Evolutionary conservation across 495 filamentous ascomycete species (phyloP), one percentile per base, ranked within the genome.

Genomic region (Amorphotheca resinae): DNA sequence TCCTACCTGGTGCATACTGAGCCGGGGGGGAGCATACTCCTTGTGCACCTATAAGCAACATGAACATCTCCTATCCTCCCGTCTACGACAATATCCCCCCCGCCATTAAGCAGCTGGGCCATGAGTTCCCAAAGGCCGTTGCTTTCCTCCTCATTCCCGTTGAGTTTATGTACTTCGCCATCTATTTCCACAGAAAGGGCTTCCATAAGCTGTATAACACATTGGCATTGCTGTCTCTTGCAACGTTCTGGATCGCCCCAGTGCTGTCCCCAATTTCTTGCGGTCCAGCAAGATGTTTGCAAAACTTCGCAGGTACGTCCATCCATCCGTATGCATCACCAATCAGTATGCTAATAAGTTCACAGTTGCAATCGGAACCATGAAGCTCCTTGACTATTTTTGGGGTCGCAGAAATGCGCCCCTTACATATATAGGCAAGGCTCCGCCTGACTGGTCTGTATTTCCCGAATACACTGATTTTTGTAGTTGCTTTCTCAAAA

Each of bases 301-400:
- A 60, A 32, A 45, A 50, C 21, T 58, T 60, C 46, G 48, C 52
- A n/a, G 44, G 57, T 58, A 48, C 25, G 50, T 33, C 3, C 17
- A 7, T 16, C 11, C 23, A 25, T 1, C 26, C 20, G 4, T 21
- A 17, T 8, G 18, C 4, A 8, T 40, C 11, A 26, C 18, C 9
- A 40, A 16, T 22, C 3, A 25, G 7, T 18, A 33, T 36, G 41
- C 50, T 53, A 35, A 53, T 22, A 44, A 28, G 22, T 18, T 1
- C 25, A 9, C 26, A 64, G 61, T 64, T 38, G 55, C 45, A 3
- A 51, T 56, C 39, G 59, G 52, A 12, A 56, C 48, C 20, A 62
- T 64, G 61, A 64, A 64, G 40, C 23, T 51, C 5, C 52, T 64
- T 8, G 61, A 64, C 40, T n/a, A n/a, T n/a, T 38, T 64, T 28